Percentiles rank a stretch among this genome's conserved stretches.
These are phyloP conservation scores for Dendrobium officinale DNA, from an alignment of 106 monocot species.

Conservation along the genomic window DNA sequence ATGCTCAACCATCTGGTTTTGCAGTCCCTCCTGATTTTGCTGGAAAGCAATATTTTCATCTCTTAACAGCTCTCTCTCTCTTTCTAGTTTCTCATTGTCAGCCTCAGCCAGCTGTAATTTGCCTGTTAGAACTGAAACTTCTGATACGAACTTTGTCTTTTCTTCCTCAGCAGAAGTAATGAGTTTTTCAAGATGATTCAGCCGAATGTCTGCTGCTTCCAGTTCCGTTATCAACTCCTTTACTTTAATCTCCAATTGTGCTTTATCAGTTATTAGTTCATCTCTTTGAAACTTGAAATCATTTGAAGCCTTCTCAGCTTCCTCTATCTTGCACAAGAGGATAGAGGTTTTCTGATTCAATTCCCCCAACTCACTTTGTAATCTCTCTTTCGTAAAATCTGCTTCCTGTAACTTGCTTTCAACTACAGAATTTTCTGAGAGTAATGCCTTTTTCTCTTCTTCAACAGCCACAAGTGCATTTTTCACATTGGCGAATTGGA, in stretches of 20 bases:
- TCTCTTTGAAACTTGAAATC: slow-evolving; percentile 28
- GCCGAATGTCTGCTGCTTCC: slow-evolving; percentile 11
- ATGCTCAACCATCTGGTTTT: slow-evolving; percentile 20
- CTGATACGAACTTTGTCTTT: slow-evolving; percentile 15
- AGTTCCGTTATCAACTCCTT: slow-evolving; percentile 20
- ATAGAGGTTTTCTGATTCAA: slow-evolving; percentile 24
- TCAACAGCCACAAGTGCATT: slow-evolving; percentile 9
- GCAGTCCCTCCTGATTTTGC: slow-evolving; percentile 9
- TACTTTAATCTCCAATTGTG: slow-evolving; percentile 19
- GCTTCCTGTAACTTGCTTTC: slow-evolving; percentile 15
- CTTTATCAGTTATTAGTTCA: slow-evolving; percentile 23
- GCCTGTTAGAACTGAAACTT: background rate
- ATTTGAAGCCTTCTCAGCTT: slow-evolving; percentile 23
- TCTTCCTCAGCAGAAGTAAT: slow-evolving; percentile 10
- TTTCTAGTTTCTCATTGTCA: slow-evolving; percentile 11
- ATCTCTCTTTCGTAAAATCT: slow-evolving; percentile 9
- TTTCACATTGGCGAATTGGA: slow-evolving; percentile 10
- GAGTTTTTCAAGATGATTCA: slow-evolving; percentile 14
- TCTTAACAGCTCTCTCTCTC: slow-evolving; percentile 14
- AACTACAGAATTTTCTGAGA: slow-evolving; percentile 14
- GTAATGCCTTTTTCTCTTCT: slow-evolving; percentile 27
- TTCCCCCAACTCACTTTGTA: slow-evolving; percentile 17
- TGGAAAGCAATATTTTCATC: slow-evolving; percentile 30
- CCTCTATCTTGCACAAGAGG: slow-evolving; percentile 19
- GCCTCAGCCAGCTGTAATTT: slow-evolving; percentile 14